Evolutionary conservation across 371 early-diverging fungal genomes (phyloP).

Genomic region (Saksenaea vasiformis): DNA sequence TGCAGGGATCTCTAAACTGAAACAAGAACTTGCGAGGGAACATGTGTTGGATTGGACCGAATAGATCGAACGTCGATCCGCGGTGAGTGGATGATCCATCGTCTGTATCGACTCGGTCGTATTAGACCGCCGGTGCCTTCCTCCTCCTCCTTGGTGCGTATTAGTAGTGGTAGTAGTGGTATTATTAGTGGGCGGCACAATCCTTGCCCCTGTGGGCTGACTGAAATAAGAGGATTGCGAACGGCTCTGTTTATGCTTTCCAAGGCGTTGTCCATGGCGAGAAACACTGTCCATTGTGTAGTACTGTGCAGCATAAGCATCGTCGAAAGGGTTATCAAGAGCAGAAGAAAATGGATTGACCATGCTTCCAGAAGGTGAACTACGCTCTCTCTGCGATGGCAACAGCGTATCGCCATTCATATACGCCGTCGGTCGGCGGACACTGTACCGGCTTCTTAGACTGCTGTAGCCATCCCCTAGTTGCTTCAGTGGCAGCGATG

Average conservation of each 20-base stretch:
- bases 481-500: slow-evolving; percentile 34
- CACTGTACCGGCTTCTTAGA: slow-evolving; percentile 2
- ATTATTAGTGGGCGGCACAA: slow-evolving; percentile 2
- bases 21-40: slow-evolving; percentile 32
- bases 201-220: slow-evolving; percentile 10
- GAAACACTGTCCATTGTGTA: not conserved
- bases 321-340: slow-evolving; percentile 44
- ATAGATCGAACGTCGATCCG: slow-evolving; percentile 20
- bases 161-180: too few species aligned
- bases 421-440: slow-evolving; percentile 6
- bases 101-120: not conserved
- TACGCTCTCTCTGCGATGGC: not conserved
- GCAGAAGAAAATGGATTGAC: slow-evolving; percentile 22
- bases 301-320: slow-evolving; percentile 18
- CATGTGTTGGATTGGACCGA: slow-evolving; percentile 37
- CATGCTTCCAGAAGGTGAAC: not conserved
- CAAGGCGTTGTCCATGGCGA: slow-evolving; percentile 6
- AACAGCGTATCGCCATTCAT: slow-evolving; percentile 1
- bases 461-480: slow-evolving; percentile 26
- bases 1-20: slow-evolving; percentile 24
- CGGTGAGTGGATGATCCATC: not conserved
- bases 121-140: slow-evolving; percentile 5
- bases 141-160: too few species aligned
- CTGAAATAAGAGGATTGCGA: slow-evolving; percentile 36
- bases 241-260: slow-evolving; percentile 26